Conservation (phyloP, 2,329 filamentous ascomycete genomes). For the Ascomycota sp. region DNA sequence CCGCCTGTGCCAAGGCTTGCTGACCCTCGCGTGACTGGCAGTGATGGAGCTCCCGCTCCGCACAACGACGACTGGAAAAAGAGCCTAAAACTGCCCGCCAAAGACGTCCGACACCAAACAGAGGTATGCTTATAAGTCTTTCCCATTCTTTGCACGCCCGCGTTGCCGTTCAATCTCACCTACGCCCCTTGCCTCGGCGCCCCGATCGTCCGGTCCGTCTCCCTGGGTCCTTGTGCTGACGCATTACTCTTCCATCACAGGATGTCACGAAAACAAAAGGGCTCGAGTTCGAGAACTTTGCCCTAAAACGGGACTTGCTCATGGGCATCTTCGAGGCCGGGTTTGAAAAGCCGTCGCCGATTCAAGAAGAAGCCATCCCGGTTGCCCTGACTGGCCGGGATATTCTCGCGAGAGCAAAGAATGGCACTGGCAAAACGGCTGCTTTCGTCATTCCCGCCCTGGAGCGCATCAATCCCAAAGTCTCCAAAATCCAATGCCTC, state of each 20-base stretch:
- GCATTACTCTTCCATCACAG: constrained; percentile 18
- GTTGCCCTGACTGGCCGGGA: constrained; percentile 88
- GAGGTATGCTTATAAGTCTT: constrained; percentile 28
- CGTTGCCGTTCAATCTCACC: not conserved
- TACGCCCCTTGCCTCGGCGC: not conserved
- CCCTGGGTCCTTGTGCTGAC: not conserved
- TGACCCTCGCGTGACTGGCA: constrained; percentile 6
- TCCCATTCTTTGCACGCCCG: not conserved
- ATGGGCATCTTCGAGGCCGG: constrained; percentile 99
- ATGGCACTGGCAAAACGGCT: constrained; percentile 93
- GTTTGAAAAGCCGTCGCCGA: constrained; percentile 94
- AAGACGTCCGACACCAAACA: constrained; percentile 59
- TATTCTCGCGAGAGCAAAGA: constrained; percentile 89
- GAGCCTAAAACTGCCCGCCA: constrained; percentile 45
- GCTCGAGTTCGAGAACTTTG: constrained; percentile 91
- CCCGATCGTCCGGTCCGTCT: too few relatives aligned
- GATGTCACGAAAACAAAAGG: constrained; percentile 98
- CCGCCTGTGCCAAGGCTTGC: constrained; percentile 4
- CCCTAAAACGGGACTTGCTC: constrained; percentile 78
- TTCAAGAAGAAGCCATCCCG: constrained; percentile 97
- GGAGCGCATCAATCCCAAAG: constrained; percentile 90
- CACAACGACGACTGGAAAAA: constrained; percentile 47
- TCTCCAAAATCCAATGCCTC: constrained; percentile 84
- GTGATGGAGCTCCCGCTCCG: constrained; percentile 24
- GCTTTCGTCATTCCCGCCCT: constrained; percentile 92